phyloP scores from a whole-genome alignment of 306 rosid genomes.

The Alnus rubra region DNA sequence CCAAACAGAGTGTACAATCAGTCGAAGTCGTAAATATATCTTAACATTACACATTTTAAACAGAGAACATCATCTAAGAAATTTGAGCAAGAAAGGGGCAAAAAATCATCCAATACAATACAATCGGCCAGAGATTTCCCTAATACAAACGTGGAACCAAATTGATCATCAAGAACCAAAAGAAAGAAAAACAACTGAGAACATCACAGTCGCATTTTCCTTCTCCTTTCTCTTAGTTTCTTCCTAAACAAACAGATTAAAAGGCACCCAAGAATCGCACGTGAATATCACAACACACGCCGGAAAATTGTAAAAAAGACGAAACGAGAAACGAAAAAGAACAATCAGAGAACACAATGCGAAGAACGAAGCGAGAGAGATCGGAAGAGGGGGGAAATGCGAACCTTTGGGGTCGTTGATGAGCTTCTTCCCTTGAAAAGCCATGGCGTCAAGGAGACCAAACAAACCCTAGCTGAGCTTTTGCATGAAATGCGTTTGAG shows the following conservation, averaged over 20 bases:
- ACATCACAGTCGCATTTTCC: neutral
- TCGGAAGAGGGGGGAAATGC: slow-evolving; percentile 14
- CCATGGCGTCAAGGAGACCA: slow-evolving; percentile 51
- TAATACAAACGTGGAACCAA: neutral
- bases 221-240: too few species aligned
- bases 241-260: neutral
- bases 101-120: neutral
- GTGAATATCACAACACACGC: neutral
- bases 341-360: neutral
- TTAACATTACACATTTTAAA: neutral
- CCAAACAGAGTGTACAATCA: neutral
- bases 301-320: slow-evolving; percentile 1
- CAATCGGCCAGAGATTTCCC: neutral
- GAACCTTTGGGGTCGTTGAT: slow-evolving; percentile 77
- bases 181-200: too few species aligned
- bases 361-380: neutral
- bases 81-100: neutral
- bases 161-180: neutral
- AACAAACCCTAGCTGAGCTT: slow-evolving; percentile 51
- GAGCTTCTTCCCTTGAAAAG: slow-evolving; percentile 75
- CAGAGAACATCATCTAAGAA: neutral
- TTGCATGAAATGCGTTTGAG: slow-evolving; percentile 44
- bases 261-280: neutral
- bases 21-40: neutral
- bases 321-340: neutral